phyloP scores from a whole-genome alignment of 352 stramenopile genomes.

The Elongisporangium prolatum region DNA sequence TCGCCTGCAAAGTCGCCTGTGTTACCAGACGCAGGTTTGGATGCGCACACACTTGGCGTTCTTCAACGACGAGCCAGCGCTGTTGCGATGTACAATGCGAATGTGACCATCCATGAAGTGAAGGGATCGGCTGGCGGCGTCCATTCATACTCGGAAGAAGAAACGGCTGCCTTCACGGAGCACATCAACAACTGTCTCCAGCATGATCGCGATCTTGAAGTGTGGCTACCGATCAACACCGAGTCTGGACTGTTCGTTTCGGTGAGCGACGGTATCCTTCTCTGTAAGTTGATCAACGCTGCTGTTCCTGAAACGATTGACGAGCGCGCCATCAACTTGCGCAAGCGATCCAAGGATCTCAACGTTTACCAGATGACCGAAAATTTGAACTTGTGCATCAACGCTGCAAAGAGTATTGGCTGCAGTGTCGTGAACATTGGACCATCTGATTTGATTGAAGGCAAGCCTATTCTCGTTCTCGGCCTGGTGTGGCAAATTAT shows the following conservation, averaged over 20 bases:
- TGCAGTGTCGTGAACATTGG: slow-evolving; percentile 94
- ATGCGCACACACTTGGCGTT: slow-evolving; percentile 52
- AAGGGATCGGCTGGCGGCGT: slow-evolving; percentile 68
- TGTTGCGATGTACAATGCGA: slow-evolving; percentile 49
- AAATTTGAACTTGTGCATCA: slow-evolving; percentile 92
- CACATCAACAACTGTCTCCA: slow-evolving; percentile 90
- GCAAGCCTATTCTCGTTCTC: slow-evolving; percentile 87
- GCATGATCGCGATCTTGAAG: slow-evolving; percentile 54
- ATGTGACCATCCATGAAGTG: slow-evolving; percentile 74
- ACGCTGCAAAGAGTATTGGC: slow-evolving; percentile 90
- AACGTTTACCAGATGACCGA: slow-evolving; percentile 88
- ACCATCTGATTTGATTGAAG: slow-evolving; percentile 76
- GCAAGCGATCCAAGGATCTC: slow-evolving; percentile 69
- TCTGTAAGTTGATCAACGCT: slow-evolving; percentile 92
- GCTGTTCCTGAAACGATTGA: slow-evolving; percentile 92
- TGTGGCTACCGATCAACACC: slow-evolving; percentile 72
- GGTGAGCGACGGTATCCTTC: slow-evolving; percentile 79
- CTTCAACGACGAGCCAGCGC: slow-evolving; percentile 60
- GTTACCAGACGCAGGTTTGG: slow-evolving; percentile 8
- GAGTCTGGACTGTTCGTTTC: slow-evolving; percentile 77
- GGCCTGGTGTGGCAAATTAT: slow-evolving; percentile 94
- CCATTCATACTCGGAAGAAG: slow-evolving; percentile 89
- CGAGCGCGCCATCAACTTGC: slow-evolving; percentile 81
- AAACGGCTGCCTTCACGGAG: slow-evolving; percentile 88
- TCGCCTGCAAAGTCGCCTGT: slow-evolving; percentile 11